phyloP scores from a whole-genome alignment of 768 basidiomycete genomes.

The Gloeostereum incarnatum region DNA sequence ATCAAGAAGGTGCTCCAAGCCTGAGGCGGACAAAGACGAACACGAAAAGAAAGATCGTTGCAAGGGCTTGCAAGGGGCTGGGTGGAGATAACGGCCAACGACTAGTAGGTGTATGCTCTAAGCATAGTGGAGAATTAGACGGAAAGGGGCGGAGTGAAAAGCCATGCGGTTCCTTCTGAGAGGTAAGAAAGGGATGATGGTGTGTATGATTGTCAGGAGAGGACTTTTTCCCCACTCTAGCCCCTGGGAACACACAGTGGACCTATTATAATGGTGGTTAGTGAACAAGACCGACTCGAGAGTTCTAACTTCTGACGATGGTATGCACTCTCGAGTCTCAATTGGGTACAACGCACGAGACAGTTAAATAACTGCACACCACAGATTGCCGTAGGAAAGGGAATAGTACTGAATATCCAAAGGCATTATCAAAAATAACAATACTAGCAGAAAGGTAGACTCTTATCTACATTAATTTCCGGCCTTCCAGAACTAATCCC shows the following conservation, averaged over 20 bases:
- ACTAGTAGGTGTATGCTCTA: conserved; percentile 67
- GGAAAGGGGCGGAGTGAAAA: conserved; percentile 3
- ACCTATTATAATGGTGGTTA: conserved; percentile 50
- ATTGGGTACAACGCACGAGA: neutral
- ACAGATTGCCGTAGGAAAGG: neutral
- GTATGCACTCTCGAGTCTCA: neutral
- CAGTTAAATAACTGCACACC: neutral
- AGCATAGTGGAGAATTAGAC: conserved; percentile 37
- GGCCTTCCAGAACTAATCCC: conserved; percentile 18
- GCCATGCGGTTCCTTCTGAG: conserved; percentile 69
- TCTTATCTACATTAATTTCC: neutral
- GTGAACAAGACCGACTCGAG: neutral
- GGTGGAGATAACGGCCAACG: conserved; percentile 40
- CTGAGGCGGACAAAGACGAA: conserved; percentile 69
- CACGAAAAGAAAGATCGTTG: conserved; percentile 74
- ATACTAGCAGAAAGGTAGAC: neutral
- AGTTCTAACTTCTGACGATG: neutral
- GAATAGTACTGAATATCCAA: neutral
- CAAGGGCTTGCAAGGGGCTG: conserved; percentile 60
- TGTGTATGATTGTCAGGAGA: conserved; percentile 87
- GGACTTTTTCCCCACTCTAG: too few species aligned
- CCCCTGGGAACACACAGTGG: conserved; percentile 74
- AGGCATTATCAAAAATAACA: neutral
- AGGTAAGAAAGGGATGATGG: conserved; percentile 61
- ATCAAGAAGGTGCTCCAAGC: conserved; percentile 42